Evolutionary conservation across 2,329 filamentous ascomycete genomes (phyloP).

Genomic region (Aspergillus uvarum): DNA sequence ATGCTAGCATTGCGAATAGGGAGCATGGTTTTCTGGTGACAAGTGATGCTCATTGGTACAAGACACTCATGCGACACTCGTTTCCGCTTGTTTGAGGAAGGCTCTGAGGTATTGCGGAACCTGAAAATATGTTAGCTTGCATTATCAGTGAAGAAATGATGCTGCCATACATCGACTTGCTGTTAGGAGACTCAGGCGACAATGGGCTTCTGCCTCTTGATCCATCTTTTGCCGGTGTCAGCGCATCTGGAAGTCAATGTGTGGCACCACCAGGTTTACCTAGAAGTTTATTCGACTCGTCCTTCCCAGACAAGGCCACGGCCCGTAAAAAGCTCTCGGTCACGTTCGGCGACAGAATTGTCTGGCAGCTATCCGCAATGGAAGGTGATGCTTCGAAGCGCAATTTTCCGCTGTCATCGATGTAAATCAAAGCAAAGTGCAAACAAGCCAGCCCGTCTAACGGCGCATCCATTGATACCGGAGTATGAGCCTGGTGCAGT

Average conservation of each 20-base stretch:
- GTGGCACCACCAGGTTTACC: constrained; percentile 17
- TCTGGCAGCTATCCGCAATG: constrained; percentile 28
- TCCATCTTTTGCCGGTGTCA: constrained; percentile 6
- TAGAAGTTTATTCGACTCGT: constrained; percentile 16
- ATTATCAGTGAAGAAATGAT: background rate
- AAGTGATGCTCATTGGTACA: constrained; percentile 24
- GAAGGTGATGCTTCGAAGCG: constrained; percentile 32
- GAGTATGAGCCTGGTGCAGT: constrained; percentile 20
- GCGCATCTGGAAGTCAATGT: background rate
- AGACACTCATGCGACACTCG: constrained; percentile 21
- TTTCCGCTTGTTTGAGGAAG: constrained; percentile 17
- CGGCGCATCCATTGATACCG: constrained; percentile 25
- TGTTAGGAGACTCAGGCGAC: constrained; percentile 18
- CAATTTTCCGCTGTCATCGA: constrained; percentile 32
- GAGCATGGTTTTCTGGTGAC: constrained; percentile 26
- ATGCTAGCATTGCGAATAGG: constrained; percentile 26
- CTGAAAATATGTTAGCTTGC: background rate
- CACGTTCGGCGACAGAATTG: constrained; percentile 30
- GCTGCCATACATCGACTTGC: constrained; percentile 10
- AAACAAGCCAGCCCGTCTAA: constrained; percentile 23
- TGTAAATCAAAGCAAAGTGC: constrained; percentile 36
- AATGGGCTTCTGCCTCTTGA: constrained; percentile 15
- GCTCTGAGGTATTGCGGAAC: constrained; percentile 9
- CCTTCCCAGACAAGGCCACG: constrained; percentile 28
- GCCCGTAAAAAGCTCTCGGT: constrained; percentile 31